A percentile compares a stretch with the other conserved stretches of the same genome.
phyloP scores from a whole-genome alignment of 2,329 filamentous ascomycete genomes.

The Westerdykella ornata region DNA sequence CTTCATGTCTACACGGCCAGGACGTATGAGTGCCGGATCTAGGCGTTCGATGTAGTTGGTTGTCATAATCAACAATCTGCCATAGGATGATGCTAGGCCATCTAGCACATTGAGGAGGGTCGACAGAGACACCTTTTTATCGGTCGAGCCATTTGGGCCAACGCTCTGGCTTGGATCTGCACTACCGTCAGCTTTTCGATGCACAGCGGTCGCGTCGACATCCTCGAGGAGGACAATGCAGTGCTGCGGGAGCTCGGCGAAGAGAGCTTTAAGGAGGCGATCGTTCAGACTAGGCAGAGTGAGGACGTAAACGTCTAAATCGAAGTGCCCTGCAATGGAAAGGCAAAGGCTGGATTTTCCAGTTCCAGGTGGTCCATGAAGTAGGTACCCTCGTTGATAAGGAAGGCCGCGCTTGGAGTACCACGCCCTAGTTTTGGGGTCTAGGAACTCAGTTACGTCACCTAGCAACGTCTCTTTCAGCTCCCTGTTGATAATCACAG shows the following conservation, averaged over 20 bases:
- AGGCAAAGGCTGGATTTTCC: constrained; percentile 9
- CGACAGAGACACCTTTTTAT: constrained; percentile 59
- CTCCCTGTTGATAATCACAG: constrained; percentile 61
- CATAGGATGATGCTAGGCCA: constrained; percentile 68
- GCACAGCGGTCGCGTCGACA: constrained; percentile 8
- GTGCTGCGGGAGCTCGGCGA: constrained; percentile 9
- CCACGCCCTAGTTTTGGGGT: constrained; percentile 52
- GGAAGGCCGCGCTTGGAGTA: constrained; percentile 6
- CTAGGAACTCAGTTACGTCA: constrained; percentile 69
- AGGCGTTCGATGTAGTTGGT: constrained; percentile 67
- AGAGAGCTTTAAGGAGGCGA: constrained; percentile 7
- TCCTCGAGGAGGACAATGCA: constrained; percentile 13
- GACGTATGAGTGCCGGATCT: constrained; percentile 64
- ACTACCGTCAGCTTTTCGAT: constrained; percentile 1
- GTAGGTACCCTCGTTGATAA: constrained; percentile 13
- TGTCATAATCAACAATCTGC: constrained; percentile 71
- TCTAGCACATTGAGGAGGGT: constrained; percentile 76
- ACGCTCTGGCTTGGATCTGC: constrained; percentile 1
- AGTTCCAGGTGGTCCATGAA: constrained; percentile 11
- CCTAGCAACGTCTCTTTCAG: constrained; percentile 59
- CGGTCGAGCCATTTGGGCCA: constrained; percentile 5
- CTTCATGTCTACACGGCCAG: constrained; percentile 62
- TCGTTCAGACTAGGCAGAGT: constrained; percentile 9
- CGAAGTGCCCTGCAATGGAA: constrained; percentile 6
- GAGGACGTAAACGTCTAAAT: constrained; percentile 12